Percentiles rank a stretch among this genome's conserved stretches.
Conservation (phyloP, 2,329 filamentous ascomycete species). For the Penicillium glabrum region DNA sequence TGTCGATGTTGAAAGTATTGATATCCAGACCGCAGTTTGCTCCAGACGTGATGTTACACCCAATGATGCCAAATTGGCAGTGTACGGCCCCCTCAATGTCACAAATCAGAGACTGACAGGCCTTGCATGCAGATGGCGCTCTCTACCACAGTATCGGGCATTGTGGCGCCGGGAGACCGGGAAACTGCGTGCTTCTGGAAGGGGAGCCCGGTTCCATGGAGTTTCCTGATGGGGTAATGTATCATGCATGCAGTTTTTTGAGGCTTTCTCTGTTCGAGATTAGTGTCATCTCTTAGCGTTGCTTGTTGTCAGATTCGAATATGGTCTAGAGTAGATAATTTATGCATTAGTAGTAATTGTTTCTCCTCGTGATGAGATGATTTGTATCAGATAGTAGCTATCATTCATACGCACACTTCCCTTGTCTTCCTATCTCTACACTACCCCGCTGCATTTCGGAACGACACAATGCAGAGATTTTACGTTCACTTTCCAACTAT, state of each 20-base stretch:
- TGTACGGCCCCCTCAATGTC: background rate
- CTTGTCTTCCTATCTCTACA: background rate
- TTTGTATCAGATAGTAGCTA: background rate
- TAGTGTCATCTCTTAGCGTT: background rate
- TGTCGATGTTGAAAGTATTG: background rate
- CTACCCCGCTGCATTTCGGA: background rate
- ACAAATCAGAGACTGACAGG: background rate
- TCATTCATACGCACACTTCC: background rate
- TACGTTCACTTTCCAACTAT: background rate
- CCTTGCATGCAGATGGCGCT: background rate
- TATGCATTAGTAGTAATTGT: background rate
- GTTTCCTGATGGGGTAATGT: background rate
- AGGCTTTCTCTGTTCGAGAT: background rate
- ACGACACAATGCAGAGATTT: background rate
- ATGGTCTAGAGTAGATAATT: background rate
- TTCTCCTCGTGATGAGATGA: background rate
- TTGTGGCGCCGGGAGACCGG: background rate
- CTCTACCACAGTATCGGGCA: background rate
- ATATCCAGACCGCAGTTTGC: background rate
- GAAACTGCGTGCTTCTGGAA: background rate
- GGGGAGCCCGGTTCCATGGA: background rate
- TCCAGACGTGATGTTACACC: background rate
- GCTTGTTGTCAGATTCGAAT: background rate
- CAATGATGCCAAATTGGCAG: background rate
- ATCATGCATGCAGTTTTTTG: background rate